Evolutionary conservation across 2,329 filamentous ascomycete species (phyloP), one percentile per base, ranked within the genome.

Genomic region (Juglanconis oblonga): DNA sequence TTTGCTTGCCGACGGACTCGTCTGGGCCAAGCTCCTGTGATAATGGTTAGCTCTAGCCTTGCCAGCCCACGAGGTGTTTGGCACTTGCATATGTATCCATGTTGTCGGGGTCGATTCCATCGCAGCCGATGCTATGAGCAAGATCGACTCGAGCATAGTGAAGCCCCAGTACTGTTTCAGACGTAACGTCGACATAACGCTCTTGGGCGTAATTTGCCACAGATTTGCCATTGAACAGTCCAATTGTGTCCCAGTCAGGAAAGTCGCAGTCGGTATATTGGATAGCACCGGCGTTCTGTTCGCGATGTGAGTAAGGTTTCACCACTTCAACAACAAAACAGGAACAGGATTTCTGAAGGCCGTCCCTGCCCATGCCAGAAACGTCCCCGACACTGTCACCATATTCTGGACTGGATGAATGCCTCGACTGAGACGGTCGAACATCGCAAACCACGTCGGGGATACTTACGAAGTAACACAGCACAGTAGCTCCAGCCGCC

Each of bases 31-130:
- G 48, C 35, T 58, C 55, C 55, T 57, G 7, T n/a, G 3, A 7
- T 11, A 33, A 3, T 11, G 5, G 44, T 57, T 13, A 61, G 55
- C 17, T 10, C 8, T 6, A 49, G 13, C 2, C 5, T 1, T 8
- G 3, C 29, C 4, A 11, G 10, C 7, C 8, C n/a, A 11, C 8
- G 11, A 5, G 17, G 8, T 24, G 1, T 1, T 29, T 3, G 29
- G 3, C 1, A 44, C 59, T 4, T n/a, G 58, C 59, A 40, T 55
- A 62, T 14, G 59, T 62, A 33, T 62, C 59, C 1, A 62, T 59
- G 11, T 62, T 62, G 24, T 62, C 59, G 14, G 59, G 59, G 5
- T 62, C 59, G 32, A 62, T 29, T 10, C 59, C 59, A n/a, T 62
- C 59, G 42, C 59, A 62, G 2, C 59, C 59, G n/a, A 62, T 58